phyloP scores from a whole-genome alignment of 176 grass and related monocot genomes.

The Tillandsia fasciculata region DNA sequence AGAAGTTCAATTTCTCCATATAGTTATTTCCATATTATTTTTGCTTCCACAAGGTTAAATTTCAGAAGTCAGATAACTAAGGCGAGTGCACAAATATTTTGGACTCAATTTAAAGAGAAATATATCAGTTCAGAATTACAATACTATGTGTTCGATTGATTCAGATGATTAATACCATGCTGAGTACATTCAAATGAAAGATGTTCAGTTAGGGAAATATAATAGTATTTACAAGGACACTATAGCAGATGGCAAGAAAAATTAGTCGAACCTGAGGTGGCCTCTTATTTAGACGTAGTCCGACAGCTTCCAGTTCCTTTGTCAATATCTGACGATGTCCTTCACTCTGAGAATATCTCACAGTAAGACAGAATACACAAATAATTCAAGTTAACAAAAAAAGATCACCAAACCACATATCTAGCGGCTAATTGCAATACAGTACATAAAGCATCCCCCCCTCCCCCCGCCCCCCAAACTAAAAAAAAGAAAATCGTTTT shows the following conservation, averaged over 20 bases:
- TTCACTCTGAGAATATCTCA: conserved; percentile 72
- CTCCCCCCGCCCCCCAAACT: no score
- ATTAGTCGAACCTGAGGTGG: conserved; percentile 63
- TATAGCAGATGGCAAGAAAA: neutral
- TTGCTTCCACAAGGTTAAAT: no score
- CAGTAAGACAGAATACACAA: conserved; percentile 10
- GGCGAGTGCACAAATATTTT: no score
- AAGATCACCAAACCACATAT: neutral
- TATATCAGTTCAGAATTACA: no score
- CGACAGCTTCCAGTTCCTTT: conserved; percentile 91
- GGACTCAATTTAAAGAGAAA: no score
- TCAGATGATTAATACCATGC: neutral
- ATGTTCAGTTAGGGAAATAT: neutral
- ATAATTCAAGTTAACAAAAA: conserved; percentile 2
- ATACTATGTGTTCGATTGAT: no score
- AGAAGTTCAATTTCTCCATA: no score
- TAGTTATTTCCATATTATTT: no score
- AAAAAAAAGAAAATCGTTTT: no score
- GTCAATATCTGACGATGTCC: conserved; percentile 97
- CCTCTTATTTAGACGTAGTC: conserved; percentile 90
- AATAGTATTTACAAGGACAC: neutral
- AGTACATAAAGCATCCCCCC: no score
- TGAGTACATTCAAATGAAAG: neutral
- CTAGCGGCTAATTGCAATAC: neutral
- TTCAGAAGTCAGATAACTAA: no score